phyloP scores from a whole-genome alignment of 2,329 filamentous ascomycete species.

The Fusarium cicatricum region DNA sequence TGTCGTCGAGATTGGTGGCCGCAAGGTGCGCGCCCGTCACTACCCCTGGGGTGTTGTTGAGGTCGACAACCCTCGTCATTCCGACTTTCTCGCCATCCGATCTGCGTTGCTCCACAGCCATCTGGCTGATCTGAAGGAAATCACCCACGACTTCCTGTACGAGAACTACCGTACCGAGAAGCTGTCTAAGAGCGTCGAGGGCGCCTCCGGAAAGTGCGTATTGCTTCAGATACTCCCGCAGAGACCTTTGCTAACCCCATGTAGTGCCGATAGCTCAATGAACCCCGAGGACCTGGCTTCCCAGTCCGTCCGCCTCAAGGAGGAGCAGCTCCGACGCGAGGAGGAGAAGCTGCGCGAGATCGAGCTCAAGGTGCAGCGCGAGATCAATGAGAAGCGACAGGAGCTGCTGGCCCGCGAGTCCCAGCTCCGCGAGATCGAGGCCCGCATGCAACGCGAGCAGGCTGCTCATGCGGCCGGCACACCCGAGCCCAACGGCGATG shows the following conservation, averaged over 20 bases:
- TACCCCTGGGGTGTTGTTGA: slow-evolving; percentile 99
- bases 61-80: slow-evolving; percentile 98
- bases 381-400: slow-evolving; percentile 99
- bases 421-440: slow-evolving; percentile 98
- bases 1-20: slow-evolving; percentile 90
- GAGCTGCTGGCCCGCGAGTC: slow-evolving; percentile 97
- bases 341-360: slow-evolving; percentile 99
- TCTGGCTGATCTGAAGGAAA: slow-evolving; percentile 98
- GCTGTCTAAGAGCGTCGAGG: slow-evolving; percentile 98
- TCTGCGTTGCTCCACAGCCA: slow-evolving; percentile 97
- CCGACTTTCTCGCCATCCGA: slow-evolving; percentile 96
- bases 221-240: background rate
- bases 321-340: slow-evolving; percentile 97
- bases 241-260: slow-evolving; percentile 43
- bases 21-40: slow-evolving; percentile 91
- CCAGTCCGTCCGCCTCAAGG: slow-evolving; percentile 98
- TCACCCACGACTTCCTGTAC: slow-evolving; percentile 99
- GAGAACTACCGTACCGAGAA: slow-evolving; percentile 99
- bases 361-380: slow-evolving; percentile 98
- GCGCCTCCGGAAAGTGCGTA: slow-evolving; percentile 85
- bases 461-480: slow-evolving; percentile 57
- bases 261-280: slow-evolving; percentile 79
- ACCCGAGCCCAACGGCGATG: slow-evolving; percentile 63
- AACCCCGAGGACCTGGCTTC: slow-evolving; percentile 97
- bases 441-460: slow-evolving; percentile 91